Conservation (phyloP, 768 basidiomycete species). For the Kwoniella dendrophila region DNA sequence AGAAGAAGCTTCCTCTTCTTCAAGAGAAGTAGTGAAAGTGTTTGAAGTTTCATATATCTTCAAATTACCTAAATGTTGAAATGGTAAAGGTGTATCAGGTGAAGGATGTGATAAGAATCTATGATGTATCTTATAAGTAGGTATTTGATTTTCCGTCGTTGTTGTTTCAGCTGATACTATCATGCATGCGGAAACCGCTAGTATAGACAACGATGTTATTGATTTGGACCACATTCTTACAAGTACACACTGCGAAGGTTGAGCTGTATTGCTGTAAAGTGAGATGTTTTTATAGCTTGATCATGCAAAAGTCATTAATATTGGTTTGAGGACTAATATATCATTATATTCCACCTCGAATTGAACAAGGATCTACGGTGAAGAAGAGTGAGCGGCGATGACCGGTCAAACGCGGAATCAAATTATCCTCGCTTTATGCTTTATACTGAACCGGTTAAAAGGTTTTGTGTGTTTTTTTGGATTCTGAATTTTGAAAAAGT, state of each 20-base stretch:
- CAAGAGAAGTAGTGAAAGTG: not conserved
- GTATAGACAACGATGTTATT: not conserved
- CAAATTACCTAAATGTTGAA: slow-evolving; percentile 4
- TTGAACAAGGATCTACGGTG: no score
- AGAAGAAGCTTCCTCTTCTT: not conserved
- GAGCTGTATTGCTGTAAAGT: no score
- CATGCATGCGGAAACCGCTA: not conserved
- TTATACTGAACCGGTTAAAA: not conserved
- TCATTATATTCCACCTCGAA: no score
- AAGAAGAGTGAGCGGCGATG: slow-evolving; percentile 4
- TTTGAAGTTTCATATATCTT: not conserved
- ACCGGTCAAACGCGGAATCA: slow-evolving; percentile 5
- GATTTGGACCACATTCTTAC: no score
- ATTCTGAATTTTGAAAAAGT: not conserved
- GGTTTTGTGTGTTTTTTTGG: not conserved
- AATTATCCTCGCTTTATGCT: not conserved
- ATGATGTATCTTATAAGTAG: slow-evolving; percentile 13
- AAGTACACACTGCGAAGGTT: no score
- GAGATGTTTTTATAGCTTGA: no score
- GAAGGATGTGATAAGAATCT: slow-evolving; percentile 18
- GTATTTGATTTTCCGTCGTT: not conserved
- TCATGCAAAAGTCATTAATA: no score
- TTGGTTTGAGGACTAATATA: no score
- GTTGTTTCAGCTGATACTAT: not conserved
- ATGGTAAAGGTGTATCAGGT: not conserved